Percentiles rank a stretch among this genome's conserved stretches.
Conservation (phyloP, 1,284 basidiomycete species). For the Ustilago lituana region DNA sequence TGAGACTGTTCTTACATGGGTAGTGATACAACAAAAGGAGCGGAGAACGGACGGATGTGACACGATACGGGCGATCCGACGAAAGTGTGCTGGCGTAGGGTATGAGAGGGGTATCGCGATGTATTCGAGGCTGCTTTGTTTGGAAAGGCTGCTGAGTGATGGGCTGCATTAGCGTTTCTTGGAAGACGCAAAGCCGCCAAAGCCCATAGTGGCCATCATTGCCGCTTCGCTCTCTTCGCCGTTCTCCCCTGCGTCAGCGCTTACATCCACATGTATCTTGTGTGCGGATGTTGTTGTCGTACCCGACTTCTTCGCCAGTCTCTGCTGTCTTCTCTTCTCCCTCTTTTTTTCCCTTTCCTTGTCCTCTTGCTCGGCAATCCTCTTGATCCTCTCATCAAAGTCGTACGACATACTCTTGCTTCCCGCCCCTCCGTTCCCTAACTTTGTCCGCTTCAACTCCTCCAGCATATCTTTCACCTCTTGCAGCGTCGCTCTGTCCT, state of each 20-base stretch:
- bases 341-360: slow-evolving; percentile 73
- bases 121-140: no score
- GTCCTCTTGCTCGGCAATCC: slow-evolving; percentile 75
- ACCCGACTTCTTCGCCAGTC: slow-evolving; percentile 70
- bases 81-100: no score
- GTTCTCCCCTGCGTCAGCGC: background rate
- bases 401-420: slow-evolving; percentile 74
- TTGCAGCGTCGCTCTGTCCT: slow-evolving; percentile 86
- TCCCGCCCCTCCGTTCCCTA: slow-evolving; percentile 1
- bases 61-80: no score
- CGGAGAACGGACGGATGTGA: background rate
- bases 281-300: background rate
- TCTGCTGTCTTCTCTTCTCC: slow-evolving; percentile 78
- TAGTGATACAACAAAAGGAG: slow-evolving; percentile 1
- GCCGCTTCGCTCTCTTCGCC: slow-evolving; percentile 69
- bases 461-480: slow-evolving; percentile 92
- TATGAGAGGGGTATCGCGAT: no score
- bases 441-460: slow-evolving; percentile 71
- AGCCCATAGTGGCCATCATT: slow-evolving; percentile 89
- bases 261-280: background rate
- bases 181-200: slow-evolving; percentile 84
- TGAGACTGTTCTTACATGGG: slow-evolving; percentile 5
- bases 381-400: slow-evolving; percentile 86
- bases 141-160: no score
- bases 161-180: slow-evolving; percentile 68